These are phyloP conservation scores for Camellia oleifera DNA, from an alignment of 179 eudicot species.

Conservation along the genomic window DNA sequence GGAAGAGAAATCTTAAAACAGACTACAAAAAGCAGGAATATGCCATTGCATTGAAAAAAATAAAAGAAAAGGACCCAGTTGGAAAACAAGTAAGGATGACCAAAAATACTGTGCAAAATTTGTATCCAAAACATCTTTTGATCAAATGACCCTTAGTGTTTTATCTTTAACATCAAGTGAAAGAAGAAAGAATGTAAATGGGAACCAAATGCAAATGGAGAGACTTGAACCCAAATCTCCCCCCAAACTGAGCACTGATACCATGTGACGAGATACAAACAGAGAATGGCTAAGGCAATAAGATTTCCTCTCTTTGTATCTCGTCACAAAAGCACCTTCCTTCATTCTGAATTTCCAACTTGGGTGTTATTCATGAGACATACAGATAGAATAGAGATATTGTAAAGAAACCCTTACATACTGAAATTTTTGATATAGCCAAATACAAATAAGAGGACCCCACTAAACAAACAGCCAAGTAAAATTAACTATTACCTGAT, in stretches of 20 bases:
- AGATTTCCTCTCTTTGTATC: too few species aligned
- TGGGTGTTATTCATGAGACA: background rate
- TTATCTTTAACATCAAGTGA: background rate
- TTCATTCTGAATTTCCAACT: background rate
- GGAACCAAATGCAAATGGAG: too few species aligned
- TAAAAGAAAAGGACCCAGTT: background rate
- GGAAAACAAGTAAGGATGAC: background rate
- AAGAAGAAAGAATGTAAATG: too few species aligned
- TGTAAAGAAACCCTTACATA: background rate
- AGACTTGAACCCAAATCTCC: too few species aligned
- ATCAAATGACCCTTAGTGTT: background rate
- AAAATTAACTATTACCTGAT: slow-evolving; percentile 59
- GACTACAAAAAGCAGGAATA: background rate
- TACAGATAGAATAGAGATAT: background rate
- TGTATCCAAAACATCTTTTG: background rate
- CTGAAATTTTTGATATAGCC: background rate
- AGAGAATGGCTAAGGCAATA: too few species aligned
- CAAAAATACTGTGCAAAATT: background rate
- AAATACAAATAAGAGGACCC: slow-evolving; percentile 4
- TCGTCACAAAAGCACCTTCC: too few species aligned
- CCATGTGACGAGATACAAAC: too few species aligned
- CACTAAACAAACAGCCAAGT: background rate
- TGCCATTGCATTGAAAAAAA: background rate
- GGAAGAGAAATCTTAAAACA: slow-evolving; percentile 2
- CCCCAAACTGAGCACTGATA: too few species aligned